Evolutionary conservation across 2,329 filamentous ascomycete genomes (phyloP), one percentile per base, ranked within the genome.

Genomic region (Colletotrichum sp.): DNA sequence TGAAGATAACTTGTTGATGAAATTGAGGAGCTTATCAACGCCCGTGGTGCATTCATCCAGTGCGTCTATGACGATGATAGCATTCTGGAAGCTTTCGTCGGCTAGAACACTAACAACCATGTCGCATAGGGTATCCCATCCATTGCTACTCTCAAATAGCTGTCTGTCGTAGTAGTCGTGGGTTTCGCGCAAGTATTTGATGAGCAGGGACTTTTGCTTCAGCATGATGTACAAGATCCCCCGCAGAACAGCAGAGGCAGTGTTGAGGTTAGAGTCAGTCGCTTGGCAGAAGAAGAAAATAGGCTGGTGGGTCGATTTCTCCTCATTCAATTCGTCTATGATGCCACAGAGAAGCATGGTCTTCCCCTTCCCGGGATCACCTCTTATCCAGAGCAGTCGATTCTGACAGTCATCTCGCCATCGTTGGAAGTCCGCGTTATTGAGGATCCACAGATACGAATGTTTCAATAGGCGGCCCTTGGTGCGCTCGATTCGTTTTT

Each of bases 201-300:
- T 18, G 0, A 79, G 69, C n/a, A n/a, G 32, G 2, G 71, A 67
- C 0, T 63, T 10, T 6, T 61, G n/a, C 0, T 73, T 59, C 2
- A 85, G 67, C 1, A 91, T 80, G 18, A 85, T 28, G 57, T 83
- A 87, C 0, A 89, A 81, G 0, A 90, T 80, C 0, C 88, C 86
- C 0, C 85, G 83, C 3, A 90, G 76, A 0, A 89, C 83, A 1
- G 86, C 81, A 0, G 78, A 82, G 0, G 85, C 84, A 61, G 78
- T 86, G 75, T 86, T 88, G 18, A 87, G 52, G 1, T 78, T 71
- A 1, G 75, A 18, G 48, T 88, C 79, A 4, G 83, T 84, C 7
- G 81, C 80, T 78, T 90, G 83, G 78, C 85, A 90, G 79, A 89
- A 86, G 79, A 87, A 87, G 73, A 79, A 86, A 4, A 39, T 7